Conservation (phyloP, 2,329 filamentous ascomycete genomes). For the Trichoderma lentiforme region DNA sequence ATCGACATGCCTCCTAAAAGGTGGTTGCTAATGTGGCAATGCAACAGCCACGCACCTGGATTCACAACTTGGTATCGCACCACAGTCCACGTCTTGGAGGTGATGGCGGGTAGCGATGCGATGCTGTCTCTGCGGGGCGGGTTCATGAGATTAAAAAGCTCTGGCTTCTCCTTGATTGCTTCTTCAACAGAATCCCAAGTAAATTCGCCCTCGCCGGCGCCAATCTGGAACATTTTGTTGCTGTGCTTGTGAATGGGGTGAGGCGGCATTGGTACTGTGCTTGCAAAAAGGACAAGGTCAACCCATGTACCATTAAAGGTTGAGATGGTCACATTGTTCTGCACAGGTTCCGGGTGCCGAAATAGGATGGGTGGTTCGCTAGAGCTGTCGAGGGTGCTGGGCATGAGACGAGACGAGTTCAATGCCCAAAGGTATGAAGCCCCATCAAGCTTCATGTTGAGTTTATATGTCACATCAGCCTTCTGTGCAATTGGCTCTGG, state of each 20-base stretch:
- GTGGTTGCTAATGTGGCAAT: constrained; percentile 56
- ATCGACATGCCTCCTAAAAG: constrained; percentile 54
- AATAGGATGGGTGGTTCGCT: constrained; percentile 44
- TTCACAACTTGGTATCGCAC: constrained; percentile 52
- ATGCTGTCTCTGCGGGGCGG: constrained; percentile 51
- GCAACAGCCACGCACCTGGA: constrained; percentile 53
- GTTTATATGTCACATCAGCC: constrained; percentile 45
- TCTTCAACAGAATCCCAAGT: constrained; percentile 52
- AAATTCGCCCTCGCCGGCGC: constrained; percentile 48
- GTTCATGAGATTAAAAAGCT: constrained; percentile 54
- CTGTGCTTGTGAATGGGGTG: constrained; percentile 65
- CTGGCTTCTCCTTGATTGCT: constrained; percentile 44
- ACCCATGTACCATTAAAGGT: constrained; percentile 50
- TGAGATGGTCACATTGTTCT: constrained; percentile 47
- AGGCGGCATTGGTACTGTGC: constrained; percentile 42
- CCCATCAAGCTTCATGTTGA: constrained; percentile 39
- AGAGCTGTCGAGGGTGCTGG: constrained; percentile 33
- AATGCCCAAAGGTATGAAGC: constrained; percentile 53
- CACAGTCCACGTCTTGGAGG: constrained; percentile 41
- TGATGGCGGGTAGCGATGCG: constrained; percentile 23
- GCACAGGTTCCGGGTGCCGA: constrained; percentile 34
- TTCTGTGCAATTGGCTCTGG: constrained; percentile 39
- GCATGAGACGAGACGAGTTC: constrained; percentile 43
- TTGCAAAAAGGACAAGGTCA: constrained; percentile 50
- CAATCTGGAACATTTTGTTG: constrained; percentile 57